A percentile compares a stretch with the other conserved stretches of the same genome.
Evolutionary conservation across 805 yeast species (phyloP).

Genomic region (Ogataea minuta): DNA sequence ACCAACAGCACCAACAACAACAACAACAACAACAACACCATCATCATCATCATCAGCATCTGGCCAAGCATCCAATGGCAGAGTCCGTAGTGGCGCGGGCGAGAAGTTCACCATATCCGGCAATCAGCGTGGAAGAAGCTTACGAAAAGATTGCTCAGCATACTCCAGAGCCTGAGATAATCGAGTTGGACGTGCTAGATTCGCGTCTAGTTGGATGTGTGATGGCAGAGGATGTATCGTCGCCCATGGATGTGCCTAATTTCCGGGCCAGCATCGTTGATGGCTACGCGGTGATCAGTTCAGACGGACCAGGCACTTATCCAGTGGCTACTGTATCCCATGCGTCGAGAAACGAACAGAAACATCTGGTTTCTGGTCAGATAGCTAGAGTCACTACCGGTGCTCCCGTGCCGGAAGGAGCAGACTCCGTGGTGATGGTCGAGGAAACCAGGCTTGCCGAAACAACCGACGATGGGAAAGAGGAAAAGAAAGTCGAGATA

Average conservation of each 20-base stretch:
- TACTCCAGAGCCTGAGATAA: slow-evolving; percentile 33
- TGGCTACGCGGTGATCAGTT: slow-evolving; percentile 49
- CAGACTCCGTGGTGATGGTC: slow-evolving; percentile 53
- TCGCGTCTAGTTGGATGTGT: slow-evolving; percentile 36
- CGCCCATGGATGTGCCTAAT: slow-evolving; percentile 43
- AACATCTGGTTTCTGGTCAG: slow-evolving; percentile 27
- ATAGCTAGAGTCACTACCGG: slow-evolving; percentile 54
- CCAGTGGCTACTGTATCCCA: slow-evolving; percentile 42
- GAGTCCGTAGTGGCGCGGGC: slow-evolving; percentile 42
- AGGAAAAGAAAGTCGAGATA: slow-evolving; percentile 42
- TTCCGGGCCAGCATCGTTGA: slow-evolving; percentile 57
- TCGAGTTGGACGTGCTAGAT: slow-evolving; percentile 29
- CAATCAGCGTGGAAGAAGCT: slow-evolving; percentile 44
- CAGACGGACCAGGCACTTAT: slow-evolving; percentile 46
- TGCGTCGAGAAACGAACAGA: slow-evolving; percentile 33
- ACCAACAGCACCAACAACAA: slow-evolving; percentile 16
- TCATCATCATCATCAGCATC: slow-evolving; percentile 20
- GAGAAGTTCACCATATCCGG: slow-evolving; percentile 48
- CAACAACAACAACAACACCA: slow-evolving; percentile 18
- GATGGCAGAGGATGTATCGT: slow-evolving; percentile 40
- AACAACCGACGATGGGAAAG: slow-evolving; percentile 37
- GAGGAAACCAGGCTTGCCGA: slow-evolving; percentile 46
- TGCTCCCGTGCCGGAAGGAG: slow-evolving; percentile 54
- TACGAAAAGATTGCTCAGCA: slow-evolving; percentile 31
- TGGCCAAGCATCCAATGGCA: slow-evolving; percentile 38